These are phyloP conservation scores for Boletus coccyginus DNA, from an alignment of 768 basidiomycete genomes.

Conservation along the genomic window DNA sequence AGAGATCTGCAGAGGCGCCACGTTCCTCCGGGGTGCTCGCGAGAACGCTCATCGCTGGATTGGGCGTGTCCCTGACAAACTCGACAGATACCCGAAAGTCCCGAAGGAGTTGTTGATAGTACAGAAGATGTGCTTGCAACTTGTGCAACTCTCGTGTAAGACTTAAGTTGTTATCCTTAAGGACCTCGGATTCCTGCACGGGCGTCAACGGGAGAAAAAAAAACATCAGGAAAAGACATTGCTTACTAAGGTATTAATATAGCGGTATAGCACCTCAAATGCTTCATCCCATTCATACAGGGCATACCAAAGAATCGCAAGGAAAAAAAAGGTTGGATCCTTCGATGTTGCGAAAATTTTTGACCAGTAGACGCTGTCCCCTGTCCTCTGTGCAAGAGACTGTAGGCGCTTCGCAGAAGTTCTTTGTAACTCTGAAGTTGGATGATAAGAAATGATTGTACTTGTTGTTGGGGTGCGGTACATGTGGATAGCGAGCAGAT, in stretches of 20 bases:
- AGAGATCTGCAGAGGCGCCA: slow-evolving; percentile 29
- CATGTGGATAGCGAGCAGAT: slow-evolving; percentile 56
- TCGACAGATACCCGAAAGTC: slow-evolving; percentile 50
- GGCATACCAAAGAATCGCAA: slow-evolving; percentile 56
- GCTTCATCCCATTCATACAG: slow-evolving; percentile 64
- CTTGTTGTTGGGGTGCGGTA: slow-evolving; percentile 31
- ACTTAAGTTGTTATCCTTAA: slow-evolving; percentile 37
- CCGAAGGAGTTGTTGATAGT: slow-evolving; percentile 52
- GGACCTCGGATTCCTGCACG: slow-evolving; percentile 45
- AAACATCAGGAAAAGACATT: background rate
- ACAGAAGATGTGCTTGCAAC: slow-evolving; percentile 56
- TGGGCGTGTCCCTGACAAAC: slow-evolving; percentile 46
- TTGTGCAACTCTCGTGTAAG: slow-evolving; percentile 56
- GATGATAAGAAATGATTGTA: slow-evolving; percentile 34
- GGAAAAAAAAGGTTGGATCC: slow-evolving; percentile 56
- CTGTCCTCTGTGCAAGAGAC: slow-evolving; percentile 27
- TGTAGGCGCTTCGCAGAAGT: slow-evolving; percentile 32
- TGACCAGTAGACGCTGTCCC: slow-evolving; percentile 35
- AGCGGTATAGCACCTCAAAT: slow-evolving; percentile 47
- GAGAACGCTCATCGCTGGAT: slow-evolving; percentile 44
- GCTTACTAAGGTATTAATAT: slow-evolving; percentile 50
- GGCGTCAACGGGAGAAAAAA: background rate
- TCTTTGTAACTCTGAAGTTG: slow-evolving; percentile 15
- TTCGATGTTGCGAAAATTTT: slow-evolving; percentile 28
- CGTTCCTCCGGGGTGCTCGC: slow-evolving; percentile 2